A percentile compares a stretch with the other conserved stretches of the same genome.
Conservation (phyloP, 495 filamentous ascomycete genomes). For the Letharia lupina region DNA sequence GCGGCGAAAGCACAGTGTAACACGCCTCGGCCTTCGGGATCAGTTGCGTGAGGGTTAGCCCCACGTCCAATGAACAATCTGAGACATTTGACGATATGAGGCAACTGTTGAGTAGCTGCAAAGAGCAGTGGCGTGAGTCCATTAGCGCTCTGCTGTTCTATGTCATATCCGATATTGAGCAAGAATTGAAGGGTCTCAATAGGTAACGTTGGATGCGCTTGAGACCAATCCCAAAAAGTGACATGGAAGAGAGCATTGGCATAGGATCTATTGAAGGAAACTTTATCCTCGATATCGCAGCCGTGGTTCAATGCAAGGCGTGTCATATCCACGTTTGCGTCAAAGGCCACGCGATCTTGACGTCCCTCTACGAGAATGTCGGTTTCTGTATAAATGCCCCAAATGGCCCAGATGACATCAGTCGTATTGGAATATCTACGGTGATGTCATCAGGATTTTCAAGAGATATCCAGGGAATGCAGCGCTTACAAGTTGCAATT, state of each 20-base stretch:
- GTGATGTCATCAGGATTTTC: not conserved
- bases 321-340: not conserved
- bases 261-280: too few species aligned
- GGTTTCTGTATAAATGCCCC: too few species aligned
- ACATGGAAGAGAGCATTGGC: not conserved
- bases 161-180: not conserved
- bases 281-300: not conserved
- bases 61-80: not conserved
- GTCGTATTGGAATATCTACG: fast-evolving
- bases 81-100: not conserved
- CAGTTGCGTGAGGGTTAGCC: not conserved
- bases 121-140: not conserved
- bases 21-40: not conserved
- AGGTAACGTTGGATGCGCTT: too few species aligned
- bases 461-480: not conserved
- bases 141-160: not conserved
- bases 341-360: not conserved
- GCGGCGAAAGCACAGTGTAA: not conserved
- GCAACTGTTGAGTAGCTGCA: not conserved
- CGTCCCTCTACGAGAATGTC: not conserved
- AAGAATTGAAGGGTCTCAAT: not conserved
- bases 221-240: fast-evolving
- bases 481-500: not conserved
- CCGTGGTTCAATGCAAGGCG: not conserved
- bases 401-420: not conserved